A percentile compares a stretch with the other conserved stretches of the same genome.
Evolutionary conservation across 164 flowering plant genomes (phyloP).

Genomic region (Chimonanthus praecox): DNA sequence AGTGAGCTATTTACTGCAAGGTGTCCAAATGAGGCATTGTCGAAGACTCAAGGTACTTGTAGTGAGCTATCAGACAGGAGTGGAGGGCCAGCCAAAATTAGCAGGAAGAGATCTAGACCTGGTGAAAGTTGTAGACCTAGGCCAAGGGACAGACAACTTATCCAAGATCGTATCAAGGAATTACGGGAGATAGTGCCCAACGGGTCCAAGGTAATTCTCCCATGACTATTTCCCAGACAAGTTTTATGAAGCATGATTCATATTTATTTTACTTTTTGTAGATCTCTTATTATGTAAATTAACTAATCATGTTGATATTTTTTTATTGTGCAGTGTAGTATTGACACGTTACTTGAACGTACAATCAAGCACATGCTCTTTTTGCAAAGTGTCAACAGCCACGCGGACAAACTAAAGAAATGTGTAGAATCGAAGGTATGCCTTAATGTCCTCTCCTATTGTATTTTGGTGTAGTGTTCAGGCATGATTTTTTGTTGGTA

Average conservation of each 20-base stretch:
- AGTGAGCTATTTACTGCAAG: slow-evolving; percentile 3
- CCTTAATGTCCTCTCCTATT: background rate
- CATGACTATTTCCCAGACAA: background rate
- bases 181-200: slow-evolving; percentile 90
- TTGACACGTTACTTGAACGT: slow-evolving; percentile 86
- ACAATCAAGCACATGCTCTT: slow-evolving; percentile 98
- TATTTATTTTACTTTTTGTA: too few species aligned
- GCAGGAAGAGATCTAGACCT: slow-evolving; percentile 85
- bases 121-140: slow-evolving; percentile 93
- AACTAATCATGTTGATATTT: slow-evolving; percentile 4
- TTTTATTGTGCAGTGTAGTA: slow-evolving; percentile 75
- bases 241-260: background rate
- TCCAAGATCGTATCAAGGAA: slow-evolving; percentile 96
- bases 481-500: too few species aligned
- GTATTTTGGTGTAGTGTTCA: background rate
- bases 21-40: slow-evolving; percentile 27
- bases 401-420: slow-evolving; percentile 86
- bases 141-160: slow-evolving; percentile 98
- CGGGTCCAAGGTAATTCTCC: slow-evolving; percentile 66
- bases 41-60: slow-evolving; percentile 24
- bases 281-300: background rate
- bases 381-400: slow-evolving; percentile 91
- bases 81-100: slow-evolving; percentile 38
- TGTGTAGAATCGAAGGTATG: slow-evolving; percentile 69
- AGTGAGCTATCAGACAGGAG: slow-evolving; percentile 21